These are phyloP conservation scores for Inga oerstediana DNA, from an alignment of 306 rosid species.

Conservation along the genomic window DNA sequence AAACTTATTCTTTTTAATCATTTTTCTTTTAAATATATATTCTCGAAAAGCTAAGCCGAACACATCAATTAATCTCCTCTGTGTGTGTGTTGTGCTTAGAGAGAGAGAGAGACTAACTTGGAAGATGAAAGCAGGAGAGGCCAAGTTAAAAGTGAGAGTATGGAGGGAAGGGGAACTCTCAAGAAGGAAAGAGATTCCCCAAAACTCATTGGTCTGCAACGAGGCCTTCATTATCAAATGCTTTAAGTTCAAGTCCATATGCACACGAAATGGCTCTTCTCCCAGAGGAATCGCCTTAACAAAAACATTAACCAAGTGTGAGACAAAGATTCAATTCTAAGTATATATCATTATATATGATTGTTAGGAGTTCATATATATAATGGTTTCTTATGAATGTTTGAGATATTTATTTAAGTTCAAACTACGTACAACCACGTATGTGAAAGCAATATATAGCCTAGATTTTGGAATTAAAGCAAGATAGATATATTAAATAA, in stretches of 20 bases:
- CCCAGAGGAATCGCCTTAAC: background rate
- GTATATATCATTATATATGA: too few species aligned
- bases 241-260: constrained; percentile 23
- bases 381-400: too few species aligned
- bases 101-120: constrained; percentile 29
- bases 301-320: background rate
- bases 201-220: constrained; percentile 43
- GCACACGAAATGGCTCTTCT: background rate
- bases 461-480: background rate
- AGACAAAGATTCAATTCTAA: background rate
- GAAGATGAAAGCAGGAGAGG: background rate
- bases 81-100: background rate
- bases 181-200: constrained; percentile 50
- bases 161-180: constrained; percentile 41
- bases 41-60: background rate
- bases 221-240: constrained; percentile 51
- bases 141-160: constrained; percentile 44
- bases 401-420: too few species aligned
- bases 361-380: too few species aligned
- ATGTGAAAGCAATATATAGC: background rate
- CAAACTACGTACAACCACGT: too few species aligned
- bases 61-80: too few species aligned
- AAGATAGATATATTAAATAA: too few species aligned
- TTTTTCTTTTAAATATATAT: too few species aligned
- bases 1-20: too few species aligned